A percentile compares a stretch with the other conserved stretches of the same genome.
phyloP scores from a whole-genome alignment of 2,329 filamentous ascomycete genomes.

The Colletotrichum musae region DNA sequence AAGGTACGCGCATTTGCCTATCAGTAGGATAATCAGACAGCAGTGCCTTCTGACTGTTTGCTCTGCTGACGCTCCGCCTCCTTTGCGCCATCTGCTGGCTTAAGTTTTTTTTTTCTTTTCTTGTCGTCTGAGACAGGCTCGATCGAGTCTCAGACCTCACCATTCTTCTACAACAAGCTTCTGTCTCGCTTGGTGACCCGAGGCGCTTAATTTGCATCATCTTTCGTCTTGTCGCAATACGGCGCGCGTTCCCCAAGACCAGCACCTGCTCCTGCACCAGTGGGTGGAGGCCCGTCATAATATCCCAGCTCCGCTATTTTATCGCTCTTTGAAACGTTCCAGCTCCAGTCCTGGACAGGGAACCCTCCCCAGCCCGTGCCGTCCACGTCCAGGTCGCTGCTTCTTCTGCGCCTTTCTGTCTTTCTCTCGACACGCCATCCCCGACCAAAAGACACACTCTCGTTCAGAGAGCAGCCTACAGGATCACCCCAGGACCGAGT shows the following conservation, averaged over 20 bases:
- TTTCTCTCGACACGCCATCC: constrained; percentile 34
- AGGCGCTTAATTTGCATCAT: constrained; percentile 36
- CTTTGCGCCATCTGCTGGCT: not conserved
- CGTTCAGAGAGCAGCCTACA: not conserved
- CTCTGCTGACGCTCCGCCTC: constrained; percentile 1
- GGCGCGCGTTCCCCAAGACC: constrained; percentile 24
- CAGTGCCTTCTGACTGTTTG: not conserved
- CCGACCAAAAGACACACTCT: constrained; percentile 16
- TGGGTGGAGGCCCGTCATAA: constrained; percentile 34
- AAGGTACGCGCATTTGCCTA: too few species aligned
- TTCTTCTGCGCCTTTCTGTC: constrained; percentile 27
- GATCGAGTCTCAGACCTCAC: constrained; percentile 34
- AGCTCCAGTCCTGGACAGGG: constrained; percentile 39
- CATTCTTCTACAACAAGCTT: constrained; percentile 26
- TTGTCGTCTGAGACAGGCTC: constrained; percentile 18
- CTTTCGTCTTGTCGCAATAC: constrained; percentile 27
- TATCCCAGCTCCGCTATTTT: constrained; percentile 39
- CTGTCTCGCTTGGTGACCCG: constrained; percentile 23
- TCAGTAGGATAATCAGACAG: too few species aligned
- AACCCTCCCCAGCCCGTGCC: constrained; percentile 29
- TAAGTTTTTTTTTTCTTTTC: not conserved
- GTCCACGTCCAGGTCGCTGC: constrained; percentile 16
- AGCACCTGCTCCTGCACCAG: not conserved
- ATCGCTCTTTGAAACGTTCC: constrained; percentile 40
- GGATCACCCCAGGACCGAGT: constrained; percentile 6